A percentile compares a stretch with the other conserved stretches of the same genome.
Conservation (phyloP, 1,284 basidiomycete genomes). For the Cryptococcus amylolentus region DNA sequence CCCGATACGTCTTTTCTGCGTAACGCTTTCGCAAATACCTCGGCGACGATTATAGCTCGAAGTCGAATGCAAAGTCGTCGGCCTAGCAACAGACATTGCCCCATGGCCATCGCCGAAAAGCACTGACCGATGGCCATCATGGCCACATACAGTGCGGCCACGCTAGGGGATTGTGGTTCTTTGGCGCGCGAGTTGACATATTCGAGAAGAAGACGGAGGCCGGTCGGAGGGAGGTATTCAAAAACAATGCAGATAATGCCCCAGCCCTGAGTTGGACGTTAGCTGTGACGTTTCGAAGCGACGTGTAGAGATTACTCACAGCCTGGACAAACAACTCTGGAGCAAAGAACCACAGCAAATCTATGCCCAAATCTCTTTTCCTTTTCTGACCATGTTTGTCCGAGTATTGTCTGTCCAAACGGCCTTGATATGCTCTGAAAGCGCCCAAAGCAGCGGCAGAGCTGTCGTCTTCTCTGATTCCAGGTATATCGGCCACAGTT, state of each 20-base stretch:
- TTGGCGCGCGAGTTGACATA: slow-evolving; percentile 48
- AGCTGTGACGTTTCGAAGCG: background rate
- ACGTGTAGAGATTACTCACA: slow-evolving; percentile 17
- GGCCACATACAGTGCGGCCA: slow-evolving; percentile 54
- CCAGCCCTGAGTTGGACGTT: slow-evolving; percentile 41
- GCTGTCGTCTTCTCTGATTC: slow-evolving; percentile 54
- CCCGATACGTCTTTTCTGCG: slow-evolving; percentile 53
- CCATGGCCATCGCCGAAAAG: slow-evolving; percentile 46
- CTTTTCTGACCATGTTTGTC: slow-evolving; percentile 23
- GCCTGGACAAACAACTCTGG: slow-evolving; percentile 24
- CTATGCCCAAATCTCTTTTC: slow-evolving; percentile 44
- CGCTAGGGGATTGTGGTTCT: slow-evolving; percentile 47
- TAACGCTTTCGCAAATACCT: slow-evolving; percentile 57
- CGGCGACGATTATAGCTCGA: slow-evolving; percentile 54
- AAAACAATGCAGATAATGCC: slow-evolving; percentile 49
- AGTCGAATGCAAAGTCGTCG: slow-evolving; percentile 52
- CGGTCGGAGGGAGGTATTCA: slow-evolving; percentile 52
- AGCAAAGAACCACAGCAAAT: slow-evolving; percentile 34
- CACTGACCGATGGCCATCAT: slow-evolving; percentile 53
- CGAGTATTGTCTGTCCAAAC: slow-evolving; percentile 17
- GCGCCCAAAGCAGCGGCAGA: slow-evolving; percentile 50
- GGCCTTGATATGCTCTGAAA: slow-evolving; percentile 43
- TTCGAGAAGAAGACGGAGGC: slow-evolving; percentile 53
- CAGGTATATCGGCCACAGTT: slow-evolving; percentile 51
- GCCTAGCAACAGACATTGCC: slow-evolving; percentile 53